These are phyloP conservation scores for Collybia nuda DNA, from an alignment of 768 basidiomycete genomes.

Conservation along the genomic window DNA sequence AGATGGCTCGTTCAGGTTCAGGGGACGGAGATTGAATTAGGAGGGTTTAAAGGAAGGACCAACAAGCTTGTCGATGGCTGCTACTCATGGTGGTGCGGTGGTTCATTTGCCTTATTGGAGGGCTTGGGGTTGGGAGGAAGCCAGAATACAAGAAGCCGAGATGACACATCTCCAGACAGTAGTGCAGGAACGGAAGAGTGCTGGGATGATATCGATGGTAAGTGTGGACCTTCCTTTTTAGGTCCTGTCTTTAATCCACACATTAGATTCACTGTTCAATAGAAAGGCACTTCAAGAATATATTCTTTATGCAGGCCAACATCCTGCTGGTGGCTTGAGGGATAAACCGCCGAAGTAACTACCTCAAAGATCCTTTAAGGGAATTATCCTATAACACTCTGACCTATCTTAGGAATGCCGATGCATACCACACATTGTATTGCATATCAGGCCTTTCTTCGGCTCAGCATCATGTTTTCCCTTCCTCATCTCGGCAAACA, in stretches of 20 bases:
- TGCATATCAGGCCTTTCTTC: conserved; percentile 87
- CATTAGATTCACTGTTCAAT: conserved; percentile 50
- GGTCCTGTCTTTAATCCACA: conserved; percentile 1
- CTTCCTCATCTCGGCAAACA: conserved; percentile 35
- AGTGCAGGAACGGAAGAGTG: conserved; percentile 26
- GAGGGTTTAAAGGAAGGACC: conserved; percentile 90
- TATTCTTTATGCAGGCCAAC: conserved; percentile 83
- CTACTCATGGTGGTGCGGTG: conserved; percentile 99
- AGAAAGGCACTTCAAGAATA: conserved; percentile 82
- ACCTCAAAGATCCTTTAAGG: conserved; percentile 18
- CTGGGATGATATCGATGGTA: conserved; percentile 79
- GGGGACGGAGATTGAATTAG: conserved; percentile 77
- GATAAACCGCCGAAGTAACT: conserved; percentile 93
- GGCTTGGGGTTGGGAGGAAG: conserved; percentile 45
- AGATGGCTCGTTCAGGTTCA: conserved; percentile 90
- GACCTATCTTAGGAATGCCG: conserved; percentile 58
- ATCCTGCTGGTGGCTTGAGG: conserved; percentile 80
- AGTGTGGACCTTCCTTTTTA: conserved; percentile 11
- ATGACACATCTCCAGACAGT: conserved; percentile 20
- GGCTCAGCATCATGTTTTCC: conserved; percentile 78
- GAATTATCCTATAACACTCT: neutral
- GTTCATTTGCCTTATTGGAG: conserved; percentile 78
- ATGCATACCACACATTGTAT: conserved; percentile 94
- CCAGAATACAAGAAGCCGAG: conserved; percentile 21
- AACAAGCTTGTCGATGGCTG: conserved; percentile 99